phyloP scores from a whole-genome alignment of 2,329 filamentous ascomycete genomes.

The Trichoderma aggressivum region DNA sequence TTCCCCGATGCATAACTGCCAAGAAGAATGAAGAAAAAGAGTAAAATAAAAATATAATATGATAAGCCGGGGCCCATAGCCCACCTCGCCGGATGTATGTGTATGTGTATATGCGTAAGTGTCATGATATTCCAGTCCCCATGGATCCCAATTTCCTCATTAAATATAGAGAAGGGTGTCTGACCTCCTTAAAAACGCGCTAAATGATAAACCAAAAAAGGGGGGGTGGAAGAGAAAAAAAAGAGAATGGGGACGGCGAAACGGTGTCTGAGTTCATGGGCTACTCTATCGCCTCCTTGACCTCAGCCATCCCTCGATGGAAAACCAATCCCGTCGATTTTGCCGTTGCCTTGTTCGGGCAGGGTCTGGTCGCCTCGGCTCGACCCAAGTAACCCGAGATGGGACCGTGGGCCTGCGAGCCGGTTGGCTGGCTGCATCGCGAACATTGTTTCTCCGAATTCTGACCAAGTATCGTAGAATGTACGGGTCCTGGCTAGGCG shows the following conservation, averaged over 20 bases:
- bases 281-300: constrained; percentile 26
- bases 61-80: not conserved
- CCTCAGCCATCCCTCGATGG: constrained; percentile 26
- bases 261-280: not conserved
- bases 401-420: constrained; percentile 17
- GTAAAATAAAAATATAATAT: not conserved
- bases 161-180: not conserved
- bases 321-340: constrained; percentile 17
- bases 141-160: not conserved
- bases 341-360: constrained; percentile 13
- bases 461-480: constrained; percentile 31
- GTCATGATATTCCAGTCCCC: not conserved
- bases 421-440: not conserved
- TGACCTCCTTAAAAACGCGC: not conserved
- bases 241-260: not conserved
- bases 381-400: constrained; percentile 23
- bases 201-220: not conserved
- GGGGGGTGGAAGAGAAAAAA: not conserved
- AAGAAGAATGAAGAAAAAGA: not conserved
- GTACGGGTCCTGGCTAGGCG: constrained; percentile 40
- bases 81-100: not conserved
- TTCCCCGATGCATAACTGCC: not conserved
- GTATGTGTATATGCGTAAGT: not conserved
- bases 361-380: constrained; percentile 22
- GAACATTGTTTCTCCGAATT: not conserved